Evolutionary conservation across 352 stramenopile genomes (phyloP), one percentile per base, ranked within the genome.

Genomic region (Phytophthora sojae): DNA sequence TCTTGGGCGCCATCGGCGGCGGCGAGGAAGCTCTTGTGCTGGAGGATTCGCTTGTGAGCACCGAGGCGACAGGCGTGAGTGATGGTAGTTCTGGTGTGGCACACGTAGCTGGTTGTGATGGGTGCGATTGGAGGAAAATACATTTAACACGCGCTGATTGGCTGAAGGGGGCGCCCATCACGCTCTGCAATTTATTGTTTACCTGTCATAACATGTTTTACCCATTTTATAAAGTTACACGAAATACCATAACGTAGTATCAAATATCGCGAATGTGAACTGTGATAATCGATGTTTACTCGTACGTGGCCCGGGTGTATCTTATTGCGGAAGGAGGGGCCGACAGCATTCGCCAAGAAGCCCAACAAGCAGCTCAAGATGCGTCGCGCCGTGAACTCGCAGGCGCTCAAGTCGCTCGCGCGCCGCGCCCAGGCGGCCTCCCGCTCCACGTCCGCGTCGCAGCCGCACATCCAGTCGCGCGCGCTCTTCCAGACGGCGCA

Each of bases 1-100:
- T 93, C 83, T 91, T 91, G 54, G 83, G 82, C 21, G 70, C 57
- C 77, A 84, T 84, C 23, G 25, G 29, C 45, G n/a, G 17, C n/a
- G 6, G 8, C 35, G 35, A 12, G 6, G 35, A 30, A 30, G 26
- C 26, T 30, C 26, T 30, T 19, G 44, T 35, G 17, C 29, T 61
- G 39, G 51, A 35, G 50, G 57, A 66, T 58, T 47, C 25, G 15
- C 15, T 19, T 52, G 15, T 55, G 45, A 39, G 44, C 26, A 47
- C 14, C 30, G 14, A 30, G 49, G 7, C 44, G 39, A 50, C 6
- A 39, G 17, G 26, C 5, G 61, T 75, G 70, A 77, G 60, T 77
- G 70, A 32, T 77, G 65, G 65, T 77, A 1, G 4, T 21, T 21
- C 21, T 58, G 17, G 39, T 37, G 51, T 70, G 32, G 69, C 44